Percentiles rank a stretch among this genome's conserved stretches.
phyloP scores from a whole-genome alignment of 2,329 filamentous ascomycete species.

The Botrytis squamosa region DNA sequence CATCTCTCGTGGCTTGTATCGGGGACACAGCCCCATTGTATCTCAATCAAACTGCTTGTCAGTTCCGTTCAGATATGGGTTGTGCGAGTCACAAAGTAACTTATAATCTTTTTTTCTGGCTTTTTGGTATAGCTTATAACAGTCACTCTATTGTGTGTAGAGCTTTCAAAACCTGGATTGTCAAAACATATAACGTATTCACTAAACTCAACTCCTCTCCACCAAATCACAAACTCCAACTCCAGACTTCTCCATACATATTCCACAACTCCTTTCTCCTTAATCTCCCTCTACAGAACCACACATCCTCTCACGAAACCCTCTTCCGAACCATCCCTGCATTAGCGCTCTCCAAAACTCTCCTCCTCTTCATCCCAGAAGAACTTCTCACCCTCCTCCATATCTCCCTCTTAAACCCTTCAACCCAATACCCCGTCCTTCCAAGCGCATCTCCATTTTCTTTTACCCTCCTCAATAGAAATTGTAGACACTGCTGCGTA shows the following conservation, averaged over 20 bases:
- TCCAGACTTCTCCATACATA: neutral
- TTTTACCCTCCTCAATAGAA: conserved; percentile 58
- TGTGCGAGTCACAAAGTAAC: fast-evolving
- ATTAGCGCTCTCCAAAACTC: neutral
- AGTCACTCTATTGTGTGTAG: neutral
- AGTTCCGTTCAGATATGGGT: neutral
- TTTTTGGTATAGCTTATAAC: no score
- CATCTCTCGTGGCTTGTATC: neutral
- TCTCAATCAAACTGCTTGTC: neutral
- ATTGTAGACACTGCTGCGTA: conserved; percentile 79
- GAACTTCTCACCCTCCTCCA: conserved; percentile 23
- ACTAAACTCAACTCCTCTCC: neutral
- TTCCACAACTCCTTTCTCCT: neutral
- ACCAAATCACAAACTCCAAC: neutral
- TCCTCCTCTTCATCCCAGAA: no score
- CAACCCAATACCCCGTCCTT: conserved; percentile 40
- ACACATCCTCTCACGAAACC: neutral
- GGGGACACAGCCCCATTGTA: no score
- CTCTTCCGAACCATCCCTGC: neutral
- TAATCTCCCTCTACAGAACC: neutral
- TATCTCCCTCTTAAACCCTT: conserved; percentile 26
- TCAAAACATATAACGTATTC: neutral
- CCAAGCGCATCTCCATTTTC: conserved; percentile 48
- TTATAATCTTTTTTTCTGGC: neutral
- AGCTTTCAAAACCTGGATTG: neutral